A percentile compares a stretch with the other conserved stretches of the same genome.
These are phyloP conservation scores for Saccharomyces hybrid DNA, from an alignment of 1,139 yeast species.

Conservation along the genomic window DNA sequence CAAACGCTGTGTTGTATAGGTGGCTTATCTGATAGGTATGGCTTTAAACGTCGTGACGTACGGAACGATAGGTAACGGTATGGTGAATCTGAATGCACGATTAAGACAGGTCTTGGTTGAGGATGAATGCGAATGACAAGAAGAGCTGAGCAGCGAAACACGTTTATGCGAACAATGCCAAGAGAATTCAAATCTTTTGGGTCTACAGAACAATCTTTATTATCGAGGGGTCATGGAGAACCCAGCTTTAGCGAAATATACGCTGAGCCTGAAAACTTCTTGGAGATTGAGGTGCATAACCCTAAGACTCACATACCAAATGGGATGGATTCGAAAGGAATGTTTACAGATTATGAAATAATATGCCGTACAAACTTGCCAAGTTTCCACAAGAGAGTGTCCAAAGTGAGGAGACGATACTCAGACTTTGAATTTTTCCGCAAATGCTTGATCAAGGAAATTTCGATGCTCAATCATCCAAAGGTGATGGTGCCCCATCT, in stretches of 20 bases:
- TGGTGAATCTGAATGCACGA: not conserved
- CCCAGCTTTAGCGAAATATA: constrained; percentile 78
- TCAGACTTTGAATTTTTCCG: constrained; percentile 78
- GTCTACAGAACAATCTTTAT: constrained; percentile 21
- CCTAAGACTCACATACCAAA: constrained; percentile 46
- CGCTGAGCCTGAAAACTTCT: constrained; percentile 90
- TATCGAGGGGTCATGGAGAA: constrained; percentile 34
- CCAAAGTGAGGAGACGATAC: constrained; percentile 76
- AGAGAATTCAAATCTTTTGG: constrained; percentile 29
- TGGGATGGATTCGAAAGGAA: constrained; percentile 49
- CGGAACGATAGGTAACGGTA: not conserved
- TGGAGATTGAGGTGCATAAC: constrained; percentile 70
- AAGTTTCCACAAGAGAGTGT: constrained; percentile 59
- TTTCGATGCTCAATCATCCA: constrained; percentile 33
- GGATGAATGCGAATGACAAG: not conserved
- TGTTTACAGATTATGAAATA: constrained; percentile 88
- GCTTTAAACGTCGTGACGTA: not conserved
- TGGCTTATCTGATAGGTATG: not conserved
- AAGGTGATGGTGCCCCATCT: constrained; percentile 72
- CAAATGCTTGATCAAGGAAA: constrained; percentile 56
- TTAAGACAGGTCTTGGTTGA: not conserved
- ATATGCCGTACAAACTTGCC: constrained; percentile 84
- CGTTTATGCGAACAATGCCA: constrained; percentile 6
- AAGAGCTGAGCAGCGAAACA: not conserved
- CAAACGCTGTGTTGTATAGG: not conserved